Percentiles rank a stretch among this genome's conserved stretches.
These are phyloP conservation scores for Beauveria caledonica DNA, from an alignment of 2,329 filamentous ascomycete genomes.

Conservation along the genomic window DNA sequence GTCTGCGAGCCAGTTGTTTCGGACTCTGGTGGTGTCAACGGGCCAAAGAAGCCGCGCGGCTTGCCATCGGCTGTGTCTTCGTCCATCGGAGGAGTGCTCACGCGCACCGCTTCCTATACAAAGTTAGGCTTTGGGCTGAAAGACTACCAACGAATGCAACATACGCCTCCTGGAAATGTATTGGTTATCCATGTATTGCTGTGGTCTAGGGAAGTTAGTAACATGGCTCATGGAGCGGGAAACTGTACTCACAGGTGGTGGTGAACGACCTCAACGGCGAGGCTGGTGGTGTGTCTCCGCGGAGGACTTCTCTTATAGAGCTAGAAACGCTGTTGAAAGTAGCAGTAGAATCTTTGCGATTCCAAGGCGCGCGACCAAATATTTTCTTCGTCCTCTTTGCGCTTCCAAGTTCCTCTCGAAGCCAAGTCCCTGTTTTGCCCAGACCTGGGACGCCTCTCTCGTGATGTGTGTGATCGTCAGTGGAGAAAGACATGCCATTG, in stretches of 20 bases:
- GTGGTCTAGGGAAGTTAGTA: slow-evolving; percentile 14
- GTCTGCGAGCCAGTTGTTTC: slow-evolving; percentile 4
- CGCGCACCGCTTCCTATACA: slow-evolving; percentile 38
- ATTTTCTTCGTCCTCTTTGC: slow-evolving; percentile 26
- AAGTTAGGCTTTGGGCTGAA: slow-evolving; percentile 8
- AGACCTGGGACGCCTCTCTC: neutral
- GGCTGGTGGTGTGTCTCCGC: slow-evolving; percentile 26
- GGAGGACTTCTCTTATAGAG: slow-evolving; percentile 32
- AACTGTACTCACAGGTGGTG: neutral
- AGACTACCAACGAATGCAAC: slow-evolving; percentile 6
- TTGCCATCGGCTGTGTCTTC: slow-evolving; percentile 29
- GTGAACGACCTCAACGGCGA: slow-evolving; percentile 19
- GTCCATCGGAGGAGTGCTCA: slow-evolving; percentile 38
- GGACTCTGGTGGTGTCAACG: slow-evolving; percentile 25
- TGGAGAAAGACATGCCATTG: neutral
- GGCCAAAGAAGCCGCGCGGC: slow-evolving; percentile 35
- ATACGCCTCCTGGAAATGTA: slow-evolving; percentile 27
- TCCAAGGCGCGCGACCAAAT: slow-evolving; percentile 34
- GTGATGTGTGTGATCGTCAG: neutral
- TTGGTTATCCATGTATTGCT: slow-evolving; percentile 8
- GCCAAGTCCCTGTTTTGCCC: slow-evolving; percentile 17
- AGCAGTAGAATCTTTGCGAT: slow-evolving; percentile 29
- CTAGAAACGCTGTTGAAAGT: slow-evolving; percentile 33
- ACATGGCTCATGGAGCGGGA: neutral
- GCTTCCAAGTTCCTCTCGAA: slow-evolving; percentile 25